Base-by-base conservation (phyloP, 2,329 filamentous ascomycete genomes). In the Cladophialophora psammophila region DNA sequence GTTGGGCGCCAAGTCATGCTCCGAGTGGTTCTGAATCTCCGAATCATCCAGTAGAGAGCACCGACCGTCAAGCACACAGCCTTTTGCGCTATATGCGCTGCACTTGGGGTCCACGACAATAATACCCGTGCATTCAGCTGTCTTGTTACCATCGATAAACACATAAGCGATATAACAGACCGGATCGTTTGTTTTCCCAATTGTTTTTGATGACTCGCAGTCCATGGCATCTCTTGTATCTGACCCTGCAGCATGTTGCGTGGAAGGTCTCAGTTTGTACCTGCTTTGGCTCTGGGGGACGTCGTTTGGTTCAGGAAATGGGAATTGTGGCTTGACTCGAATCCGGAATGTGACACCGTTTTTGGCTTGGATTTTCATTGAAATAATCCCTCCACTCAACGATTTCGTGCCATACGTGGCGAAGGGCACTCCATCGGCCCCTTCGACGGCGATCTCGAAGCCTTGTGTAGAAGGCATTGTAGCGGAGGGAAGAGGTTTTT, bases 131-230 rank as follows among this genome's bases (percentile, higher is more conserved):
- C 48, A 63, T 20, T 71, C 67, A 18, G 56, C 18, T 26, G 26
- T 35, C 20, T 60, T 6, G n/a, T 64, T 60, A 5, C 69, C 69
- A n/a, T 69, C 66, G 9, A 71, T 62, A 42, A 60, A 66, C 45
- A 71, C 64, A 26, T 40, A 26, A 13, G 54, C 55, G n/a, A 62
- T 40, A 18, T 65, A 65, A 18, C 2, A 48, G 58, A 54, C 59
- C 12, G 58, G 54, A 20, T 42, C 55, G 42, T 54, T 56, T 35
- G 26, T 9, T 15, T 36, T 9, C 36, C 15, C 26, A n/a, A 6
- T 15, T 48, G 40, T 15, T 8, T 5, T 50, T 36, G 35, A 26
- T 50, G 45, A 26, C 13, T 40, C 32, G 48, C 40, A 20, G 45
- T 57, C 32, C 20, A 56, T 35, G 18, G 50, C 31, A 40, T 62